A percentile compares a stretch with the other conserved stretches of the same genome.
Evolutionary conservation across 2,329 filamentous ascomycete genomes (phyloP).

Genomic region (Paramyrothecium roridum): DNA sequence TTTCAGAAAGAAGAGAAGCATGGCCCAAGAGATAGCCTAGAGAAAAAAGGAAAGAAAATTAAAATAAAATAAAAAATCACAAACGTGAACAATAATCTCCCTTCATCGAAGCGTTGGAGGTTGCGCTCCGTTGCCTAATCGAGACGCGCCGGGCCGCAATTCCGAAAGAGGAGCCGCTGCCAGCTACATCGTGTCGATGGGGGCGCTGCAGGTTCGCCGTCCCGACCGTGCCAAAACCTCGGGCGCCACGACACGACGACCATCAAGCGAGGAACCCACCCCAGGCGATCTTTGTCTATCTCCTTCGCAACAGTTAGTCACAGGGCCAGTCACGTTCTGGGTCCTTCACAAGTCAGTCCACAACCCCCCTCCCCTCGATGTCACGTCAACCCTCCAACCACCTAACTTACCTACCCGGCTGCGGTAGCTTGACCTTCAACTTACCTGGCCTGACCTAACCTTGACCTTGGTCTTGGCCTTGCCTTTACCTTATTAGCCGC

Average conservation of each 20-base stretch:
- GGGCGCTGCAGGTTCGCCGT: neutral
- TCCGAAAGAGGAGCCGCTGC: neutral
- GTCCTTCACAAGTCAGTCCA: neutral
- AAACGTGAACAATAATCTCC: too few relatives aligned
- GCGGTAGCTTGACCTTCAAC: too few relatives aligned
- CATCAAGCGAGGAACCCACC: neutral
- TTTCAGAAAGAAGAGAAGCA: too few relatives aligned
- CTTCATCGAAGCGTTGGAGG: neutral
- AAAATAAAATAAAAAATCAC: too few relatives aligned
- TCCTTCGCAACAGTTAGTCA: neutral
- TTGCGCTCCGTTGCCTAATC: neutral
- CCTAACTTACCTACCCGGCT: too few relatives aligned
- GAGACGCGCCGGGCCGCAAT: neutral
- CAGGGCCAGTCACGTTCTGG: neutral
- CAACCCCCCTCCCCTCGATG: neutral
- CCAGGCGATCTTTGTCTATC: neutral
- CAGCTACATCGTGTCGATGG: neutral
- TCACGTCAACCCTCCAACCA: too few relatives aligned
- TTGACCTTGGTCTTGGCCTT: too few relatives aligned
- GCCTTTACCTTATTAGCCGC: too few relatives aligned
- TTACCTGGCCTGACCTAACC: too few relatives aligned
- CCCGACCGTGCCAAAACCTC: neutral
- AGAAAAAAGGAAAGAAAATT: too few relatives aligned
- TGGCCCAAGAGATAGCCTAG: too few relatives aligned
- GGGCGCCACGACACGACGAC: neutral